Conservation (phyloP, 148 eudicot species). For the Cornus florida region DNA sequence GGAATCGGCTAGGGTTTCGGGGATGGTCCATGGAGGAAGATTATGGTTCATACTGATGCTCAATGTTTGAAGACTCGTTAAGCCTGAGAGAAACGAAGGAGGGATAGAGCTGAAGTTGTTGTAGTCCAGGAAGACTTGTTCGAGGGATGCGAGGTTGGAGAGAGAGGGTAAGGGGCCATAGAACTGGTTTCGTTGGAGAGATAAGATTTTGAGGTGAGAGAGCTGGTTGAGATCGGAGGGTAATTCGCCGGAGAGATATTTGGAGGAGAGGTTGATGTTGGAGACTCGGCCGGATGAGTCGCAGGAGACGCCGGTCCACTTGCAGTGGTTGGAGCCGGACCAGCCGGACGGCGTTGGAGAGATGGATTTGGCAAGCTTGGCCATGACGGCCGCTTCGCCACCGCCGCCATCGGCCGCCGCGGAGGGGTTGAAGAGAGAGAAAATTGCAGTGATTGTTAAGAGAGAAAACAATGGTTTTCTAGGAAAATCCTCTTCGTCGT, state of each 20-base stretch:
- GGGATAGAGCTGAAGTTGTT: conserved; percentile 47
- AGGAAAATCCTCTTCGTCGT: not conserved
- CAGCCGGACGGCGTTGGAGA: conserved; percentile 48
- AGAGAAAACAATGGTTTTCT: not conserved
- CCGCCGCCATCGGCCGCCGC: conserved; percentile 43
- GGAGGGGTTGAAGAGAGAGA: conserved; percentile 11
- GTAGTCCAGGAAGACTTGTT: conserved; percentile 34
- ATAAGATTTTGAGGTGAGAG: conserved; percentile 38
- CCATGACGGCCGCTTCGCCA: conserved; percentile 52
- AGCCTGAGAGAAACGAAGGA: conserved; percentile 31
- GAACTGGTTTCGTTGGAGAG: conserved; percentile 51
- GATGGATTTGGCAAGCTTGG: conserved; percentile 33
- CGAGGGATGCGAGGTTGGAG: conserved; percentile 36
- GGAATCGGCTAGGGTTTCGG: conserved; percentile 29
- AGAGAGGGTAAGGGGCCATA: conserved; percentile 59
- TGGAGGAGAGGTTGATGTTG: conserved; percentile 33
- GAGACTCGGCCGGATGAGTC: conserved; percentile 36
- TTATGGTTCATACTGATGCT: conserved; percentile 45
- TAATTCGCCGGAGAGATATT: conserved; percentile 42
- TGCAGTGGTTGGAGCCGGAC: conserved; percentile 42
- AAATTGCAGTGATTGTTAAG: conserved; percentile 5
- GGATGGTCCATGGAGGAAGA: conserved; percentile 47
- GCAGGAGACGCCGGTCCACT: conserved; percentile 54
- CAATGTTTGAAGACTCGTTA: conserved; percentile 41
- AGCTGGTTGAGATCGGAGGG: conserved; percentile 45